Evolutionary conservation across 805 yeast genomes (phyloP).

Genomic region (Clavispora phyllophila): DNA sequence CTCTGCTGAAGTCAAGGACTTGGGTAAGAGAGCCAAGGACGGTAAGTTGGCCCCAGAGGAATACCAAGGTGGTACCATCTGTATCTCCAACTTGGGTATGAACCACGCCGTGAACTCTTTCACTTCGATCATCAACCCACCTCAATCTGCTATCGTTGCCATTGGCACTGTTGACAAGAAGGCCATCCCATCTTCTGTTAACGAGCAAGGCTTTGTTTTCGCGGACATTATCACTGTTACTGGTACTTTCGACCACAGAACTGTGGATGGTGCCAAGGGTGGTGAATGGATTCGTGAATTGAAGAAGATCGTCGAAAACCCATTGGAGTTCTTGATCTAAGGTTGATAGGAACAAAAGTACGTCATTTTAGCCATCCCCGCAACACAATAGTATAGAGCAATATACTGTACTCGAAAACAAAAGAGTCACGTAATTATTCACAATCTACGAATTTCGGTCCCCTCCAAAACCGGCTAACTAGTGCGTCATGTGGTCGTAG

Average conservation of each 20-base stretch:
- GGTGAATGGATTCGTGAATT: conserved; percentile 95
- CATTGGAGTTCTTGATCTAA: conserved; percentile 85
- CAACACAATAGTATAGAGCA: not conserved
- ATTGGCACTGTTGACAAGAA: conserved; percentile 88
- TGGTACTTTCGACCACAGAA: conserved; percentile 97
- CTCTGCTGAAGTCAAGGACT: conserved; percentile 80
- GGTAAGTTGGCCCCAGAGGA: conserved; percentile 93
- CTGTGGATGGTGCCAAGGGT: conserved; percentile 95
- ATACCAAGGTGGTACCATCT: conserved; percentile 98
- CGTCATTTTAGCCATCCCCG: not conserved
- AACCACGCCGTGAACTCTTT: conserved; percentile 87
- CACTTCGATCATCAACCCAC: conserved; percentile 97
- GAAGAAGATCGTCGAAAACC: conserved; percentile 90
- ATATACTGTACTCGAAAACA: not conserved
- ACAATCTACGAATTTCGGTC: too few species aligned
- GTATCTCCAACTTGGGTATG: conserved; percentile 99
- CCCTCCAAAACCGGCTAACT: too few species aligned
- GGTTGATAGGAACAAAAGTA: not conserved
- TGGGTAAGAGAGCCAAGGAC: conserved; percentile 93
- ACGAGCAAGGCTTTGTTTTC: conserved; percentile 87
- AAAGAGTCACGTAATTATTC: not conserved
- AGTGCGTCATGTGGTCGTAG: not conserved
- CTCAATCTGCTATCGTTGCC: conserved; percentile 92
- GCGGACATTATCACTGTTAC: conserved; percentile 89
- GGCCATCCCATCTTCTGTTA: conserved; percentile 87